Conservation (phyloP, 176 grass and related monocot species). For the Rhynchospora breviuscula region DNA sequence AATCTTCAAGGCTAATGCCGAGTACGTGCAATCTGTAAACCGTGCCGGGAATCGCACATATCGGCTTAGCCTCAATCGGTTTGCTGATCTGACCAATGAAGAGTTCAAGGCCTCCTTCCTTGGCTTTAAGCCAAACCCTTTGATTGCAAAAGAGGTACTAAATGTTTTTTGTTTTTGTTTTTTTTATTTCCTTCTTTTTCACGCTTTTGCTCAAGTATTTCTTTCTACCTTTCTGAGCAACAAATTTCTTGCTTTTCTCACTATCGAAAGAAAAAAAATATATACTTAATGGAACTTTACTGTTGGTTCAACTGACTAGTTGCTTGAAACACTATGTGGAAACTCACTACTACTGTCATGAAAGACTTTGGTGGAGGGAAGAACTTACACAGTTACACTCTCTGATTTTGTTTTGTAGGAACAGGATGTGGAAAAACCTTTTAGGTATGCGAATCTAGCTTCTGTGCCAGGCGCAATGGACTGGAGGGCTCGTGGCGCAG, state of each 20-base stretch:
- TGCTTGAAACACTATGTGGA: background rate
- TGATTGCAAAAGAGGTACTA: constrained; percentile 5
- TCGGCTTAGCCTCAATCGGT: constrained; percentile 36
- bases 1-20: constrained; percentile 32
- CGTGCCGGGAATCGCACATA: constrained; percentile 27
- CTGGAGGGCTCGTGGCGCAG: constrained; percentile 34
- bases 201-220: background rate
- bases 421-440: background rate
- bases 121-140: constrained; percentile 3
- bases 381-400: background rate
- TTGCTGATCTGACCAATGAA: constrained; percentile 36
- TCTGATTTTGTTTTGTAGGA: background rate
- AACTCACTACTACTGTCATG: background rate
- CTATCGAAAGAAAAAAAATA: background rate
- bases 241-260: background rate
- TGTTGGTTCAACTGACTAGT: background rate
- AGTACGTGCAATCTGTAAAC: constrained; percentile 39
- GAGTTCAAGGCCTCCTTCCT: constrained; percentile 35
- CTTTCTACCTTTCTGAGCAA: background rate
- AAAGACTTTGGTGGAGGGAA: background rate
- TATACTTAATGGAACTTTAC: background rate
- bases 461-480: constrained; percentile 29
- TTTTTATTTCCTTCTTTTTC: background rate
- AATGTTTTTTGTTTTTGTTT: background rate
- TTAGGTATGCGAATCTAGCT: constrained; percentile 8